A percentile compares a stretch with the other conserved stretches of the same genome.
These are phyloP conservation scores for Trichoderma lentiforme DNA, from an alignment of 2,329 filamentous ascomycete genomes.

Conservation along the genomic window DNA sequence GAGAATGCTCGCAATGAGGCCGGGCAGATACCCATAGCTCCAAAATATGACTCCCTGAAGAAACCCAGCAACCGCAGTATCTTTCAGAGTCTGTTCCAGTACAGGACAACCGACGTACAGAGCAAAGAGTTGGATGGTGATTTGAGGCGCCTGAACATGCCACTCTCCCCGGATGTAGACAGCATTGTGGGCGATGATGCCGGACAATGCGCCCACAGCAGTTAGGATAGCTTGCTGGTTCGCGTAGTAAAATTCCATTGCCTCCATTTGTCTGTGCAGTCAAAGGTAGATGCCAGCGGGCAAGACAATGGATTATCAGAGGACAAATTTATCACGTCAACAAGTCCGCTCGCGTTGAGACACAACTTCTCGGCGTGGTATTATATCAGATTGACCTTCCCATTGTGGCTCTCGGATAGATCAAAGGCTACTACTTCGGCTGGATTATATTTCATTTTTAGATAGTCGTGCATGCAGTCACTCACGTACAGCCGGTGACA, in stretches of 20 bases:
- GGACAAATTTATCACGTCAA: neutral
- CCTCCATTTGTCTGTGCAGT: neutral
- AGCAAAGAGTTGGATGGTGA: conserved; percentile 16
- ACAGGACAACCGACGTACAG: neutral
- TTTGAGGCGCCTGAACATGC: conserved; percentile 25
- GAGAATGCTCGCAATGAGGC: neutral
- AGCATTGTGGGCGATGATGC: neutral
- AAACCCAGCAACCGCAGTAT: neutral
- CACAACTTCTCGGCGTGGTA: neutral
- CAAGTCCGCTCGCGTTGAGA: neutral
- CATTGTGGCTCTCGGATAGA: neutral
- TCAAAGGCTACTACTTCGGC: neutral
- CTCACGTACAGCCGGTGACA: neutral
- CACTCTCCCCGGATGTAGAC: conserved; percentile 28
- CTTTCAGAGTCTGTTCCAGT: neutral
- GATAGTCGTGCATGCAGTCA: neutral
- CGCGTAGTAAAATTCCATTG: neutral
- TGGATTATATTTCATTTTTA: neutral
- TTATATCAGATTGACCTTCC: neutral
- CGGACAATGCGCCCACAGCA: neutral
- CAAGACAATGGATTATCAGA: neutral
- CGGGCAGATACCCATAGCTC: neutral
- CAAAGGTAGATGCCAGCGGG: neutral
- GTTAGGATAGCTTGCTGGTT: neutral
- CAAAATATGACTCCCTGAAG: neutral